Conservation (phyloP, 2,329 filamentous ascomycete species). For the Zymoseptoria brevis region DNA sequence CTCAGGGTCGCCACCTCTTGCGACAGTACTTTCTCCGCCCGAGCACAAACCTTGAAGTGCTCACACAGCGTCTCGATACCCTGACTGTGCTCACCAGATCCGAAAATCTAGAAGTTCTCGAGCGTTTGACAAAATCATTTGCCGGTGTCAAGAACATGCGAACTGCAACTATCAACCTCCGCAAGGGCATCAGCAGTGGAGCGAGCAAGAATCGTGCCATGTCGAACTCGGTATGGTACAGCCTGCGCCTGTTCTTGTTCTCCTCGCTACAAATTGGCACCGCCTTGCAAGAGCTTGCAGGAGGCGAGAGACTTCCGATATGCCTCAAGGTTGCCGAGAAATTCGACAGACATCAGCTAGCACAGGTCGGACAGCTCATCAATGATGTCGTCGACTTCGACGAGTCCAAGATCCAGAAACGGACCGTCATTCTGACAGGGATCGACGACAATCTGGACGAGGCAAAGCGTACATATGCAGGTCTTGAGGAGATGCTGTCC, state of each 20-base stretch:
- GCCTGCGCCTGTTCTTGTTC: slow-evolving; percentile 64
- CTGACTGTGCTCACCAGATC: slow-evolving; percentile 59
- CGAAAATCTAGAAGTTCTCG: slow-evolving; percentile 54
- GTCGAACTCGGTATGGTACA: slow-evolving; percentile 56
- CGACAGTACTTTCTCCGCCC: slow-evolving; percentile 78
- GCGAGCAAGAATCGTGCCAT: slow-evolving; percentile 52
- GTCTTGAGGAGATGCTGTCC: slow-evolving; percentile 65
- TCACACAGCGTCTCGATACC: slow-evolving; percentile 63
- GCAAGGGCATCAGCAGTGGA: slow-evolving; percentile 61
- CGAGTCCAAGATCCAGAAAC: slow-evolving; percentile 60
- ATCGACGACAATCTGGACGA: slow-evolving; percentile 68
- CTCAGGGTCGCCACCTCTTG: slow-evolving; percentile 67
- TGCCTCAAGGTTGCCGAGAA: slow-evolving; percentile 51
- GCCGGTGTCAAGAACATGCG: slow-evolving; percentile 70
- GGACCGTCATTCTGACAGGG: slow-evolving; percentile 64
- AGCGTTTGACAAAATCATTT: slow-evolving; percentile 53
- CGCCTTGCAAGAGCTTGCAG: slow-evolving; percentile 49
- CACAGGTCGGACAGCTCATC: slow-evolving; percentile 62
- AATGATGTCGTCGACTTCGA: slow-evolving; percentile 72
- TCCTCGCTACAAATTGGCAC: slow-evolving; percentile 63
- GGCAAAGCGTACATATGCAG: slow-evolving; percentile 69
- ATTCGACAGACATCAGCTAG: slow-evolving; percentile 53
- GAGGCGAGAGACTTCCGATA: slow-evolving; percentile 46
- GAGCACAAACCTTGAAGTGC: slow-evolving; percentile 57
- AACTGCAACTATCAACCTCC: slow-evolving; percentile 59